phyloP scores from a whole-genome alignment of 768 basidiomycete genomes.

The Podaxis sp. region DNA sequence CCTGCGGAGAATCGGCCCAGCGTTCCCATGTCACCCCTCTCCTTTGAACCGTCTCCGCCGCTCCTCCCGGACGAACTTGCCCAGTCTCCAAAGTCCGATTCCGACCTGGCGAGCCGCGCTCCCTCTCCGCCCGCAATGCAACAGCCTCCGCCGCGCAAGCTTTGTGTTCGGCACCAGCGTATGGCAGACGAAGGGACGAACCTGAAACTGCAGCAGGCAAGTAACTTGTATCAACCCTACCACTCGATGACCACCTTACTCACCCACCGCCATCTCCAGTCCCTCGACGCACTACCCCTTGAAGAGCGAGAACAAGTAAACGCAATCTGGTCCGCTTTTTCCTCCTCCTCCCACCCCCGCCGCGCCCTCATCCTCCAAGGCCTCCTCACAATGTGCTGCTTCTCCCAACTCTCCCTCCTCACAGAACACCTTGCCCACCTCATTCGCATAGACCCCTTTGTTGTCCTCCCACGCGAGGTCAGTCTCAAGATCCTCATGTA shows the following conservation, averaged over 20 bases:
- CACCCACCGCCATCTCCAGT: conserved; percentile 41
- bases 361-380: conserved; percentile 94
- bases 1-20: conserved; percentile 14
- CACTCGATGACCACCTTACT: neutral
- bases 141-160: conserved; percentile 57
- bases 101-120: neutral
- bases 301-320: conserved; percentile 86
- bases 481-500: conserved; percentile 80
- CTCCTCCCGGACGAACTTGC: conserved; percentile 13
- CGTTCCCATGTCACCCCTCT: conserved; percentile 8
- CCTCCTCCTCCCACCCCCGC: conserved; percentile 85
- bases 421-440: conserved; percentile 88
- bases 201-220: conserved; percentile 83
- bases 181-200: conserved; percentile 97
- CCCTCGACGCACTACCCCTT: conserved; percentile 83
- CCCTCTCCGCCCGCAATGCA: conserved; percentile 24
- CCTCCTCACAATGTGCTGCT: conserved; percentile 98
- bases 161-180: conserved; percentile 90
- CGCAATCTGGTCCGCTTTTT: conserved; percentile 95
- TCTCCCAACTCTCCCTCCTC: conserved; percentile 94
- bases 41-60: neutral
- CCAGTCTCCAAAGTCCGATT: conserved; percentile 9
- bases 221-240: conserved; percentile 18
- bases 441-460: conserved; percentile 94
- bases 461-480: conserved; percentile 86